Conservation (phyloP, 2,329 filamentous ascomycete species). For the Byssochlamys sp. region DNA sequence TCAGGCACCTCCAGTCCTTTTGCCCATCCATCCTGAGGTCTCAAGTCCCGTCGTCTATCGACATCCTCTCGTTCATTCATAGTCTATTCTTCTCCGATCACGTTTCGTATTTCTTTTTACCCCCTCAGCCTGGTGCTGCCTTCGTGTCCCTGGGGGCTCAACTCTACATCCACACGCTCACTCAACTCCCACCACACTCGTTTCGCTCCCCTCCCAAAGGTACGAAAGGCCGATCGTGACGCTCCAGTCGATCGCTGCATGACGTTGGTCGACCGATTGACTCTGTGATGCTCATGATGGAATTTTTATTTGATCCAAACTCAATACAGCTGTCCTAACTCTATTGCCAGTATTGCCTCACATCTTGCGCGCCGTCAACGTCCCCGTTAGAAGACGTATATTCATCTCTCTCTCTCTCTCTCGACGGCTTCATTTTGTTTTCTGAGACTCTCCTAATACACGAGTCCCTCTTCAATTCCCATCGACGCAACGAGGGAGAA, state of each 20-base stretch:
- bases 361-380: background rate
- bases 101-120: conserved; percentile 25
- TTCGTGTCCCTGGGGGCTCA: conserved; percentile 12
- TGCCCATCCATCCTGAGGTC: background rate
- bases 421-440: background rate
- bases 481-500: background rate
- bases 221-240: conserved; percentile 1
- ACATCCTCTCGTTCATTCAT: conserved; percentile 6
- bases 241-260: conserved; percentile 3
- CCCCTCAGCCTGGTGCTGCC: conserved; percentile 19
- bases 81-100: conserved; percentile 11
- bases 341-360: background rate
- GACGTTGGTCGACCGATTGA: background rate
- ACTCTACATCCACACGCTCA: conserved; percentile 6
- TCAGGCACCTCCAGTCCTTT: background rate
- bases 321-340: background rate
- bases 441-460: background rate
- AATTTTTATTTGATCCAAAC: background rate
- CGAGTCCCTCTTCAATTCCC: background rate
- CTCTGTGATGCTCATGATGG: background rate
- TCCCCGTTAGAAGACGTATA: background rate
- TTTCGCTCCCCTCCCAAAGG: conserved; percentile 3
- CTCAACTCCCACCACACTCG: conserved; percentile 6
- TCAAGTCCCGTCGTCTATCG: background rate
- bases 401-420: background rate